Base-by-base conservation (phyloP, 306 rosid species). In the Oemleria cerasiformis region DNA sequence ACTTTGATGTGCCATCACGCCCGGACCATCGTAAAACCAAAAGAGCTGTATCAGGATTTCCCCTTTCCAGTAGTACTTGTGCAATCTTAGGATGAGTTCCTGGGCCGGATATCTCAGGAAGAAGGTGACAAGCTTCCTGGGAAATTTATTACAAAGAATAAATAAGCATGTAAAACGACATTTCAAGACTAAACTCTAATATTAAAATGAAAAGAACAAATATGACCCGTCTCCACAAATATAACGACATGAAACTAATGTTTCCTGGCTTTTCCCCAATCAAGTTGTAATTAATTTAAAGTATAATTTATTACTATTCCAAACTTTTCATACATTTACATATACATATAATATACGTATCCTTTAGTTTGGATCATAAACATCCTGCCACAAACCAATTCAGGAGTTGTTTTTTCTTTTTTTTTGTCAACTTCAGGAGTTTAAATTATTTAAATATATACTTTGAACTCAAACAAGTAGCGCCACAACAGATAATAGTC, bases 11-110 rank as follows among this genome's bases (percentile, higher is more conserved):
- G 74, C 94, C 88, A 75, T 92, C 99, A 71, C 79, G 87, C 51
- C 97, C 99, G 62, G 97, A 83, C 90, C 96, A 95, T 84, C 97
- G 86, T 79, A 95, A 86, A 80, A 92, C 92, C 87, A 86, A 86
- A 62, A 95, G 90, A 65, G 99, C 97, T 9, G 82, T 87, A 79
- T 92, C 97, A 73, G 97, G 92, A 81, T 84, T 86, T 57, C 82
- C 85, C 85, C 99, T 83, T 83, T 92, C 99, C 73, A 95, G 69
- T 63, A 95, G 86, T 71, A 95, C 96, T 86, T 89, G 96, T 43
- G 97, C 91, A 77, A 95, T 86, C 90, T 91, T 95, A 67, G 99
- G 96, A 85, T 95, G 99, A 17, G 83, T 86, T 58, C 81, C 73
- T 45, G 97, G 87, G 44, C 96, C 90, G 62, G 97, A 85, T 73